Percentiles rank a stretch among this genome's conserved stretches.
Evolutionary conservation across 805 yeast genomes (phyloP).

Genomic region (Ogataea zsoltii): DNA sequence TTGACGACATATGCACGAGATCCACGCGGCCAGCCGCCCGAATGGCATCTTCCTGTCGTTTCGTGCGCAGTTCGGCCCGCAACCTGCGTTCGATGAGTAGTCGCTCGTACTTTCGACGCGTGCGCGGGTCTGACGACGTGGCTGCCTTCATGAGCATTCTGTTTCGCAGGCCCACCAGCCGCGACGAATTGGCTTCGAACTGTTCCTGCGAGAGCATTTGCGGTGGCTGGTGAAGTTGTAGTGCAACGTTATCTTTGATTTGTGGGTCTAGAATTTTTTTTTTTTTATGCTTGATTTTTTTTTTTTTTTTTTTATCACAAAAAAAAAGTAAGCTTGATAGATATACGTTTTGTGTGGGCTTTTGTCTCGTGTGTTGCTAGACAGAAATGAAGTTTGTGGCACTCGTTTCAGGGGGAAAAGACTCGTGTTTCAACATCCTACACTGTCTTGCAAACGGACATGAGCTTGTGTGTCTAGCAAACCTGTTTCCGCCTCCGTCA

Average conservation of each 20-base stretch:
- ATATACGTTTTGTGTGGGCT: too few relatives aligned
- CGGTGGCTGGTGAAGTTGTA: too few relatives aligned
- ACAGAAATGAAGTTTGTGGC: constrained; percentile 83
- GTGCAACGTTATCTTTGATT: too few relatives aligned
- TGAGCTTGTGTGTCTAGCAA: constrained; percentile 81
- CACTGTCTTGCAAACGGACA: constrained; percentile 89
- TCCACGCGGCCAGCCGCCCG: constrained; percentile 17
- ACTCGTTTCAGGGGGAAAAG: constrained; percentile 93
- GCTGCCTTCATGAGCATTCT: constrained; percentile 24
- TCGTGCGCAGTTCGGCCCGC: constrained; percentile 15
- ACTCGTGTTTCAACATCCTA: constrained; percentile 84
- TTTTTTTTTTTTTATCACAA: background rate
- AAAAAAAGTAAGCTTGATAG: constrained; percentile 67
- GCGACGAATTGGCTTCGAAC: constrained; percentile 21
- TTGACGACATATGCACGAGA: constrained; percentile 9
- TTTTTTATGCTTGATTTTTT: background rate
- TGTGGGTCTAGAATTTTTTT: background rate
- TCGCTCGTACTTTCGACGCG: constrained; percentile 21
- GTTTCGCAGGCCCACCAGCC: constrained; percentile 21
- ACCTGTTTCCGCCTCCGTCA: constrained; percentile 61
- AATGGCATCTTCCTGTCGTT: constrained; percentile 9
- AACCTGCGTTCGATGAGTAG: constrained; percentile 24
- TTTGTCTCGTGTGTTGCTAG: too few relatives aligned
- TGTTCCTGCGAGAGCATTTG: constrained; percentile 4
- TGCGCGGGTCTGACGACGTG: constrained; percentile 20